Conservation (phyloP, 108 stramenopile genomes). For the Skeletonema costatum region DNA sequence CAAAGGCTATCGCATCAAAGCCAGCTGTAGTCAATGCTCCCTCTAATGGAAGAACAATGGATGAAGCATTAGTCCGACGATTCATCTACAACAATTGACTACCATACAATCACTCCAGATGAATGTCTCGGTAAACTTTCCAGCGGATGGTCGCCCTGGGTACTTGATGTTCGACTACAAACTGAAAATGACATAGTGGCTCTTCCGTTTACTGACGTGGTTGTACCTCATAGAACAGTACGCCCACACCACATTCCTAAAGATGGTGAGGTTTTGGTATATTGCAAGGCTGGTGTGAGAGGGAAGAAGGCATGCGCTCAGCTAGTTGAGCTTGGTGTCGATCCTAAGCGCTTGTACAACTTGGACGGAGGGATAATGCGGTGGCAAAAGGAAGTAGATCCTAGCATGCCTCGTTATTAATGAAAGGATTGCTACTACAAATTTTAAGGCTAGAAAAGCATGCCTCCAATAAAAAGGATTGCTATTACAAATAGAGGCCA, state of each 20-base stretch:
- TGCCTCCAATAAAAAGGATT: conserved; percentile 66
- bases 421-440: background rate
- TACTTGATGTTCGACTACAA: conserved; percentile 89
- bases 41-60: conserved; percentile 75
- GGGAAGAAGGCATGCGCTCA: conserved; percentile 85
- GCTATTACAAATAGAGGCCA: background rate
- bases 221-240: conserved; percentile 85
- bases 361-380: conserved; percentile 92
- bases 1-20: conserved; percentile 37
- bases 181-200: conserved; percentile 91
- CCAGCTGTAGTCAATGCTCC: conserved; percentile 2
- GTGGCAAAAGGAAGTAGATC: conserved; percentile 91
- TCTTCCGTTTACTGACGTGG: conserved; percentile 91
- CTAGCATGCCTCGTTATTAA: conserved; percentile 87
- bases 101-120: conserved; percentile 66
- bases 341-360: conserved; percentile 79
- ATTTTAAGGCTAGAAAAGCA: too few relatives aligned
- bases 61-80: conserved; percentile 64
- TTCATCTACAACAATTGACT: conserved; percentile 26
- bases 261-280: conserved; percentile 82
- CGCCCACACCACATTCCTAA: conserved; percentile 66
- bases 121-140: conserved; percentile 74
- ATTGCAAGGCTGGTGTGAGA: conserved; percentile 93
- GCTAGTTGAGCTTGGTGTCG: conserved; percentile 78
- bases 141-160: conserved; percentile 92